Evolutionary conservation across 2,329 filamentous ascomycete genomes (phyloP).

Genomic region (Acarospora socialis): DNA sequence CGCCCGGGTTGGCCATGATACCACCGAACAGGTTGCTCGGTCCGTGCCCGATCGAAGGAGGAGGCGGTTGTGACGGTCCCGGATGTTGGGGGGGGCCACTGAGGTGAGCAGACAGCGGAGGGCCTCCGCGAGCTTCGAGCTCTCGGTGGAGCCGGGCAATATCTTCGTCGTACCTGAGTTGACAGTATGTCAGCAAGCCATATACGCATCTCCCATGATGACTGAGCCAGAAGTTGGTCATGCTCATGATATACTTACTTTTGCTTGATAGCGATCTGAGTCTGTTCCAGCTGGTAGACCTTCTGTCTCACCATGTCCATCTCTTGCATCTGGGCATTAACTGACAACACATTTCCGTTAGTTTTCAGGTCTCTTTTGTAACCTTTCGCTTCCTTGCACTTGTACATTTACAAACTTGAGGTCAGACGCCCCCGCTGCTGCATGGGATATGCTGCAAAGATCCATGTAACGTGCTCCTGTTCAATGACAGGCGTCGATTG

Average conservation of each 20-base stretch:
- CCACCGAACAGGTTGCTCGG: slow-evolving; percentile 83
- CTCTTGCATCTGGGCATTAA: slow-evolving; percentile 81
- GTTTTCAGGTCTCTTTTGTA: slow-evolving; percentile 14
- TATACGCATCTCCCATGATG: neutral
- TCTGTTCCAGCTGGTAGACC: slow-evolving; percentile 83
- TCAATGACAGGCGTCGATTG: too few species aligned
- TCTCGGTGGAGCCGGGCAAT: slow-evolving; percentile 75
- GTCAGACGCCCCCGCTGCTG: too few species aligned
- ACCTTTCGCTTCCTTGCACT: slow-evolving; percentile 7
- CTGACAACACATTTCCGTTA: slow-evolving; percentile 36
- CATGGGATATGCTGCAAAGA: too few species aligned
- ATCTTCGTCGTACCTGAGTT: slow-evolving; percentile 76
- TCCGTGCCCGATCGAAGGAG: slow-evolving; percentile 73
- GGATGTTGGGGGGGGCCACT: slow-evolving; percentile 60
- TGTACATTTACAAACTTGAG: too few species aligned
- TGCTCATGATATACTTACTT: slow-evolving; percentile 48
- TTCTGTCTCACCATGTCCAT: slow-evolving; percentile 90
- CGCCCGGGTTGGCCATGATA: slow-evolving; percentile 80
- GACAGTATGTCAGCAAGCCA: too few species aligned
- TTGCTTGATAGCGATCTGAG: slow-evolving; percentile 73
- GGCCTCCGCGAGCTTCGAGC: slow-evolving; percentile 57
- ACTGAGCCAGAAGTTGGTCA: slow-evolving; percentile 3
- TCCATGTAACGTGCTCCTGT: too few species aligned
- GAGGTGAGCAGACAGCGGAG: slow-evolving; percentile 52
- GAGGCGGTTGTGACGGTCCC: slow-evolving; percentile 69